Conservation (phyloP, 2,329 filamentous ascomycete genomes). For the Colletotrichum somersetense region DNA sequence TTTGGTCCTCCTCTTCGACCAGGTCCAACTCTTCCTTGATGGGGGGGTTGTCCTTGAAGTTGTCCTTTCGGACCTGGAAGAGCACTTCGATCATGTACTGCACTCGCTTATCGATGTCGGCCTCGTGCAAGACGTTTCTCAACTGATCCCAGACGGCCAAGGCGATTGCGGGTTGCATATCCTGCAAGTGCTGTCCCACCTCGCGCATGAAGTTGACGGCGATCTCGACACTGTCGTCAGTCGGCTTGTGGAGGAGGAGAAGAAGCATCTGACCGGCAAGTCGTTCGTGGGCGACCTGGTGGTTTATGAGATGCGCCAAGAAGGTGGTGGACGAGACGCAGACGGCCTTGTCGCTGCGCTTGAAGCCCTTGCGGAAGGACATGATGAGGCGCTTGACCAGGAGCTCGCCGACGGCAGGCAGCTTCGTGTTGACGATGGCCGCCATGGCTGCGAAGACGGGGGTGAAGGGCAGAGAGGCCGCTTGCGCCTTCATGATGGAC, state of each 20-base stretch:
- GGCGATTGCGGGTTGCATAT: slow-evolving; percentile 91
- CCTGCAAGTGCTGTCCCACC: slow-evolving; percentile 92
- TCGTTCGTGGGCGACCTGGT: slow-evolving; percentile 95
- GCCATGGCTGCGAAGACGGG: slow-evolving; percentile 96
- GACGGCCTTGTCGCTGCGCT: slow-evolving; percentile 96
- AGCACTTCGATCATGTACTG: slow-evolving; percentile 99
- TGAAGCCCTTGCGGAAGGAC: slow-evolving; percentile 96
- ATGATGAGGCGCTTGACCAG: slow-evolving; percentile 87
- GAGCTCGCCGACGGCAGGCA: slow-evolving; percentile 94
- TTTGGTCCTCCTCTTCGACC: slow-evolving; percentile 97
- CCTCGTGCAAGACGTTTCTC: slow-evolving; percentile 93
- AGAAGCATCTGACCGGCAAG: slow-evolving; percentile 92
- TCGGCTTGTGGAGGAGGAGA: slow-evolving; percentile 93
- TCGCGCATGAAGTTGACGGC: slow-evolving; percentile 93
- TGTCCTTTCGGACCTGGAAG: slow-evolving; percentile 96
- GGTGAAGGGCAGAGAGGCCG: slow-evolving; percentile 94
- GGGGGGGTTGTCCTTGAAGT: slow-evolving; percentile 94
- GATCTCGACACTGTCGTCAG: slow-evolving; percentile 97
- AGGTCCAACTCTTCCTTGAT: slow-evolving; percentile 93
- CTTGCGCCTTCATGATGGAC: slow-evolving; percentile 98
- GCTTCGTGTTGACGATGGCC: slow-evolving; percentile 96
- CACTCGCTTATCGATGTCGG: slow-evolving; percentile 96
- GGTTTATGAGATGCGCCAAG: slow-evolving; percentile 93
- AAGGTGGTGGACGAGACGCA: slow-evolving; percentile 95
- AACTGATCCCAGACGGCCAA: slow-evolving; percentile 96